These are phyloP conservation scores for Leishmania mexicana DNA, from an alignment of 208 protist genomes.

Conservation along the genomic window DNA sequence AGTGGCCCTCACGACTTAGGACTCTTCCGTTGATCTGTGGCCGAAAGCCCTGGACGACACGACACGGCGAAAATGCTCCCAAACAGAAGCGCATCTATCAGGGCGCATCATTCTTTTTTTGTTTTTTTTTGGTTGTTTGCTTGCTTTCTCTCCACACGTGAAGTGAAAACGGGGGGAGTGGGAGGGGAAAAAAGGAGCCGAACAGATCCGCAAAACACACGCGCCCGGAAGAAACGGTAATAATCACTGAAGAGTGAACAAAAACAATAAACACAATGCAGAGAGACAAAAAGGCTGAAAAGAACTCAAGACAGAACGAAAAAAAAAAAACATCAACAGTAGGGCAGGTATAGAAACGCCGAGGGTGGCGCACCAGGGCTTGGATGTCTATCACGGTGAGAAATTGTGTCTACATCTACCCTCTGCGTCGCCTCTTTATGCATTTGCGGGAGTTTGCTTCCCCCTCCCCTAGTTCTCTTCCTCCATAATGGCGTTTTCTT, in stretches of 20 bases:
- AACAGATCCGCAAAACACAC: conserved; percentile 5
- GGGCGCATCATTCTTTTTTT: background rate
- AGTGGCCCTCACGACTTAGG: background rate
- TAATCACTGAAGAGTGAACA: conserved; percentile 1
- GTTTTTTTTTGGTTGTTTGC: background rate
- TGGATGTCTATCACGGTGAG: background rate
- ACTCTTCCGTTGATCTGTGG: background rate
- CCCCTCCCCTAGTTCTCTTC: background rate
- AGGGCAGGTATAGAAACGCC: conserved; percentile 3
- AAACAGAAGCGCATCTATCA: background rate
- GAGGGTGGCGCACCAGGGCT: background rate
- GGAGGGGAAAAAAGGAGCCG: conserved; percentile 14
- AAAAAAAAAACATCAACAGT: conserved; percentile 4
- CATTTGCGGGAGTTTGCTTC: background rate
- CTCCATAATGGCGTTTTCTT: background rate
- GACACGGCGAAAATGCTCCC: background rate
- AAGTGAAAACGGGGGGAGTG: background rate
- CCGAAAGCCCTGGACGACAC: background rate
- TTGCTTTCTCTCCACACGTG: background rate
- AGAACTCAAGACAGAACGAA: background rate
- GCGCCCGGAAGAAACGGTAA: background rate
- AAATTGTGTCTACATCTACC: conserved; percentile 8
- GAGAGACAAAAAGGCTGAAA: conserved; percentile 10
- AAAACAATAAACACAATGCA: conserved; percentile 1
- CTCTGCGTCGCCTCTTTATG: conserved; percentile 1